These are phyloP conservation scores for Eutrema yunnanense DNA, from an alignment of 345 rosid genomes.

Conservation along the genomic window DNA sequence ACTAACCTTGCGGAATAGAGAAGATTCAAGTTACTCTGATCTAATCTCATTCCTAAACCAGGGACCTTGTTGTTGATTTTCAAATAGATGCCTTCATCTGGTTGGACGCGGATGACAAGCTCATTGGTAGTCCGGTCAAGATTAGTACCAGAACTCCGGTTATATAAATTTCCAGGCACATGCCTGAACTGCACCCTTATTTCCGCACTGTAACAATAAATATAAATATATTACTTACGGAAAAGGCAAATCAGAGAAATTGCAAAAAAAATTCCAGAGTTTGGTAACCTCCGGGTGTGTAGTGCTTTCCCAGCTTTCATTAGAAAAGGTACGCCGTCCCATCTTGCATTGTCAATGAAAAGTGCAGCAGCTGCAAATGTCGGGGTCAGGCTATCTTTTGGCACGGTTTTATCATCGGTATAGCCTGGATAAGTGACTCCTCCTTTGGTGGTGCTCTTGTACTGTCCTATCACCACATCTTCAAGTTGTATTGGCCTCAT, in stretches of 20 bases:
- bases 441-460: slow-evolving; percentile 77
- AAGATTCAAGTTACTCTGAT: slow-evolving; percentile 80
- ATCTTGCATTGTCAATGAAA: slow-evolving; percentile 92
- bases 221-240: neutral
- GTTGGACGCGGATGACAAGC: slow-evolving; percentile 92
- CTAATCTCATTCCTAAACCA: slow-evolving; percentile 95
- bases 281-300: slow-evolving; percentile 51
- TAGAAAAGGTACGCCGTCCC: slow-evolving; percentile 98
- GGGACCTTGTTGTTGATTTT: slow-evolving; percentile 98
- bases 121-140: slow-evolving; percentile 90
- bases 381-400: slow-evolving; percentile 79
- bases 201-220: slow-evolving; percentile 57
- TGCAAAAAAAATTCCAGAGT: neutral
- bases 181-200: slow-evolving; percentile 96
- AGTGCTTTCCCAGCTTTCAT: slow-evolving; percentile 98
- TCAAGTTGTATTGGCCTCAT: slow-evolving; percentile 83
- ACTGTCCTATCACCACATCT: slow-evolving; percentile 82
- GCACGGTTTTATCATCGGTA: slow-evolving; percentile 83
- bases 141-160: slow-evolving; percentile 64
- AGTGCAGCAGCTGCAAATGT: slow-evolving; percentile 99
- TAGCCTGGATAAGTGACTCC: slow-evolving; percentile 77
- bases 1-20: slow-evolving; percentile 69
- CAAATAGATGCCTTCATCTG: slow-evolving; percentile 93
- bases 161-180: slow-evolving; percentile 91
- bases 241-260: neutral